Conservation (phyloP, 805 yeast species). For the Candida boidinii region DNA sequence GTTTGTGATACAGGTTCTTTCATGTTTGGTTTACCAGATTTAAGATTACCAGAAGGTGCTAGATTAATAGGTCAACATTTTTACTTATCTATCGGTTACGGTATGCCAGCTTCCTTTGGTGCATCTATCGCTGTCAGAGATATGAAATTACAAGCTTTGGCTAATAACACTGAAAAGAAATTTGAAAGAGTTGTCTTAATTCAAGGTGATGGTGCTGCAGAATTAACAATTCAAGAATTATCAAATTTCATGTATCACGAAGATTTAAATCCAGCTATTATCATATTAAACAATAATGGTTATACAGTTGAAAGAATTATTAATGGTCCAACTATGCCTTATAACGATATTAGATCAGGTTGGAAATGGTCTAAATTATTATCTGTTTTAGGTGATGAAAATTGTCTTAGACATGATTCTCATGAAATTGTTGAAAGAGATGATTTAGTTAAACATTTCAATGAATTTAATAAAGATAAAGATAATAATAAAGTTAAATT, state of each 20-base stretch:
- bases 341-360: conserved; percentile 72
- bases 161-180: too few species aligned
- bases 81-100: conserved; percentile 83
- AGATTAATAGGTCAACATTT: conserved; percentile 58
- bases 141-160: conserved; percentile 21
- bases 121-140: conserved; percentile 67
- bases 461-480: too few species aligned
- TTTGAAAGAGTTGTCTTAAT: conserved; percentile 65
- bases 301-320: conserved; percentile 87
- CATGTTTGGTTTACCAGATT: conserved; percentile 67
- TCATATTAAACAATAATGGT: conserved; percentile 77
- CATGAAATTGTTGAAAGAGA: conserved; percentile 30
- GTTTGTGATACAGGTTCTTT: conserved; percentile 80
- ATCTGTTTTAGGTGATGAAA: conserved; percentile 51
- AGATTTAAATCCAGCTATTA: conserved; percentile 58
- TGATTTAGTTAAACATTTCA: conserved; percentile 26
- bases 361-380: conserved; percentile 79
- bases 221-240: conserved; percentile 83
- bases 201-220: conserved; percentile 93
- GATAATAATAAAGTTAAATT: conserved; percentile 25
- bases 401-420: conserved; percentile 23
- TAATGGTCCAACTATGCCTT: conserved; percentile 65
- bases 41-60: conserved; percentile 47
- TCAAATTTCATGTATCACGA: conserved; percentile 30
- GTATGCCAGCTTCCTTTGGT: conserved; percentile 82